Conservation (phyloP, 257 asterid genomes). For the Orobanche coerulescens region DNA sequence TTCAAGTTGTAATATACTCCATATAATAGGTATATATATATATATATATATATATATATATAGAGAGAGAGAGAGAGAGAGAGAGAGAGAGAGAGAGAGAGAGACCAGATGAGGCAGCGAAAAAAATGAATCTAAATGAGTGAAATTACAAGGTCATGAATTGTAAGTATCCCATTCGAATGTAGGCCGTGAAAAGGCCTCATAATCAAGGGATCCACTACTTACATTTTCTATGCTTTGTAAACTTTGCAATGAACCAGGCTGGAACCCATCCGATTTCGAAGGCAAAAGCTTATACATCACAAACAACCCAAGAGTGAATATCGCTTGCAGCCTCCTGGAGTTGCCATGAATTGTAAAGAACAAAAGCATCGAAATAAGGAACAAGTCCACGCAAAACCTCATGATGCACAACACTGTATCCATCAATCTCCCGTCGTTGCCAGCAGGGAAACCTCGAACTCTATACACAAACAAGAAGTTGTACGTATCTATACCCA, state of each 20-base stretch:
- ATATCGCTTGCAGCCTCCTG: constrained; percentile 86
- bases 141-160: constrained; percentile 29
- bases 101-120: too few relatives aligned
- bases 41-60: too few relatives aligned
- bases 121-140: too few relatives aligned
- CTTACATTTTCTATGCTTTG: constrained; percentile 61
- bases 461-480: constrained; percentile 90
- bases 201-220: constrained; percentile 74
- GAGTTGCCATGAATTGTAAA: constrained; percentile 77
- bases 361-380: constrained; percentile 71
- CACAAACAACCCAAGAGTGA: constrained; percentile 73
- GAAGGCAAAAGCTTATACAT: constrained; percentile 74
- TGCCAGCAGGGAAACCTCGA: constrained; percentile 94
- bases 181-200: constrained; percentile 77
- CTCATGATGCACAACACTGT: constrained; percentile 75
- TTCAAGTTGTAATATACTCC: too few relatives aligned
- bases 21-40: too few relatives aligned
- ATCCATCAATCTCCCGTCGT: constrained; percentile 93
- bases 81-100: too few relatives aligned
- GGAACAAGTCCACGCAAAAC: constrained; percentile 74
- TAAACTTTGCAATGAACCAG: constrained; percentile 64
- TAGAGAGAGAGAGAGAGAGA: too few relatives aligned
- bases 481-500: constrained; percentile 93
- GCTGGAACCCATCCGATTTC: constrained; percentile 49
- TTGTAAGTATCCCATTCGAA: constrained; percentile 90